Evolutionary conservation across 169 alveolate species (phyloP).

Genomic region (Plasmodium inui): DNA sequence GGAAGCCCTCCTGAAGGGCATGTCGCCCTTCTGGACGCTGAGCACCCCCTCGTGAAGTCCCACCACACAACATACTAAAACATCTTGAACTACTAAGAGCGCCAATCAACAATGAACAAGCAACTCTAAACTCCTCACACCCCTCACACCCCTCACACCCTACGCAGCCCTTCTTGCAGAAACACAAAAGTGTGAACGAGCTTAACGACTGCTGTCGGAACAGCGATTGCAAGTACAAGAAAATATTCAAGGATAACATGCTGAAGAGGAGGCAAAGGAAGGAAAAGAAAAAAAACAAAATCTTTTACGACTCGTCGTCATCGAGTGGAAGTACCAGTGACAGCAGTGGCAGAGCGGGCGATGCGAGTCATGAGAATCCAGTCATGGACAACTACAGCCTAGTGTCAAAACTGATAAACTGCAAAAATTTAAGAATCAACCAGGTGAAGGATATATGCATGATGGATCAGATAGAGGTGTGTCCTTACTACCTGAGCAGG

Average conservation of each 20-base stretch:
- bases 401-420: conserved; percentile 29
- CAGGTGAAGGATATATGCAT: conserved; percentile 39
- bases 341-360: neutral
- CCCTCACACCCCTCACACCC: neutral
- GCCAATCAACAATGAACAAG: too few relatives aligned
- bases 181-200: conserved; percentile 6
- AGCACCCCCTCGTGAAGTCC: neutral
- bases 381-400: conserved; percentile 21
- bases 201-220: conserved; percentile 33
- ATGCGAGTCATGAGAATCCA: too few relatives aligned
- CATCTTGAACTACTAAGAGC: neutral
- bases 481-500: conserved; percentile 82
- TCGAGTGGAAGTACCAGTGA: conserved; percentile 9
- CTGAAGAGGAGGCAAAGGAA: neutral
- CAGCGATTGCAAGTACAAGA: conserved; percentile 38
- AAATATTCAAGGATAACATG: conserved; percentile 12
- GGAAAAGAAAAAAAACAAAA: conserved; percentile 15
- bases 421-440: conserved; percentile 23
- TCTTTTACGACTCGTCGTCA: conserved; percentile 20
- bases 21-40: neutral
- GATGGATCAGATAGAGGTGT: conserved; percentile 22
- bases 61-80: neutral
- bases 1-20: neutral
- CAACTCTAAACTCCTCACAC: neutral
- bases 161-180: conserved; percentile 10